A percentile compares a stretch with the other conserved stretches of the same genome.
Conservation (phyloP, 106 monocot genomes). For the Alisma plantagoaquatica region DNA sequence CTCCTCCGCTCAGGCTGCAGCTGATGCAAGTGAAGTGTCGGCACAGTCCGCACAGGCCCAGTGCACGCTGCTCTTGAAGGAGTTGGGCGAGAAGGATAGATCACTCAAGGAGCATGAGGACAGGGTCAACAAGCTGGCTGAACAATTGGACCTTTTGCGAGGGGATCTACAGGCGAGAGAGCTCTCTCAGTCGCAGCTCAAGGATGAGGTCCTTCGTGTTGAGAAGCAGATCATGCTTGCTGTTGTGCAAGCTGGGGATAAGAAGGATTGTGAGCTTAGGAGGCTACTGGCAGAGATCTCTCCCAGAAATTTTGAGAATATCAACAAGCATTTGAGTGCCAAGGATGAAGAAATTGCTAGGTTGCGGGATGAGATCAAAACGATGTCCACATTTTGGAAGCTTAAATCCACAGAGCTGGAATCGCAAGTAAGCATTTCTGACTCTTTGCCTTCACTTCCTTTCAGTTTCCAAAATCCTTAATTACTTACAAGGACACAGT, state of each 20-base stretch:
- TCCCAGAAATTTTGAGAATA: conserved; percentile 55
- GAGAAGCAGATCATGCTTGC: conserved; percentile 66
- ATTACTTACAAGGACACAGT: too few species aligned
- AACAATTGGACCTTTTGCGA: conserved; percentile 57
- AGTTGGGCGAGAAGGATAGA: conserved; percentile 62
- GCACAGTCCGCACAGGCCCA: conserved; percentile 59
- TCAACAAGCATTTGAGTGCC: conserved; percentile 43
- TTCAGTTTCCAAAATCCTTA: neutral
- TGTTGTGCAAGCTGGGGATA: conserved; percentile 38
- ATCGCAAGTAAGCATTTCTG: conserved; percentile 34
- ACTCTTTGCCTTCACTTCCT: too few species aligned
- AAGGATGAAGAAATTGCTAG: conserved; percentile 72
- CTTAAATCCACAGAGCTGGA: conserved; percentile 71
- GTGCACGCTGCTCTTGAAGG: conserved; percentile 43
- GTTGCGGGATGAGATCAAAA: conserved; percentile 70
- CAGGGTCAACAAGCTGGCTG: conserved; percentile 42
- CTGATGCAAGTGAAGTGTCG: conserved; percentile 74
- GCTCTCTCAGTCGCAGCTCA: conserved; percentile 51
- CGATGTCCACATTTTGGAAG: conserved; percentile 69
- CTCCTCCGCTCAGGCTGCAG: conserved; percentile 44
- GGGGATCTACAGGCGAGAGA: conserved; percentile 65
- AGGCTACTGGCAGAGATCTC: conserved; percentile 58
- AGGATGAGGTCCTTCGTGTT: conserved; percentile 56
- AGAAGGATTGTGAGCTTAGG: conserved; percentile 41
- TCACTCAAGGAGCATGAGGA: conserved; percentile 63